Percentiles rank a stretch among this genome's conserved stretches.
These are phyloP conservation scores for Sporobolomyces phaffii DNA, from an alignment of 768 basidiomycete genomes.

Conservation along the genomic window DNA sequence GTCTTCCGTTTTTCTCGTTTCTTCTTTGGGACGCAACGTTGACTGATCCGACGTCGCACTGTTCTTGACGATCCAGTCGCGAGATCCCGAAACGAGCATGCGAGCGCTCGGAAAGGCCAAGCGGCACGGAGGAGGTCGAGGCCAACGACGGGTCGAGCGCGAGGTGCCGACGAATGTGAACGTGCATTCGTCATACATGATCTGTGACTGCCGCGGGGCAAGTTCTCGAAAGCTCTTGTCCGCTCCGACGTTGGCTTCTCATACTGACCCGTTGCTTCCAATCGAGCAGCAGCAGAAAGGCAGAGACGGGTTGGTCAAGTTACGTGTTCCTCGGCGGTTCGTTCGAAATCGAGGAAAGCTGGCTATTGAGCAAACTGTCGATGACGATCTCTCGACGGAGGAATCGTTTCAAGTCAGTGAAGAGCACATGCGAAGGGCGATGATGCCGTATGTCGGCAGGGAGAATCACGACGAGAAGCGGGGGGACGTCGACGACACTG, in stretches of 20 bases:
- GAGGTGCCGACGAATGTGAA: neutral
- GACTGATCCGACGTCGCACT: too few species aligned
- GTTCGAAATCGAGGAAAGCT: neutral
- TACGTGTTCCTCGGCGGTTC: neutral
- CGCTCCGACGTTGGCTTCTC: neutral
- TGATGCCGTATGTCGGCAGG: slow-evolving; percentile 3
- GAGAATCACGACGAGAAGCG: neutral
- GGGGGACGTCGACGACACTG: neutral
- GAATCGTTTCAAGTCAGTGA: neutral
- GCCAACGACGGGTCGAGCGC: neutral
- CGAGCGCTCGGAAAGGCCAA: neutral
- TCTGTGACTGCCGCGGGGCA: slow-evolving; percentile 8
- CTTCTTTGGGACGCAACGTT: too few species aligned
- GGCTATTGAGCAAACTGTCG: neutral
- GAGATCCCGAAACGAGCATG: neutral
- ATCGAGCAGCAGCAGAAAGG: neutral
- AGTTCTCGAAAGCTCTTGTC: neutral
- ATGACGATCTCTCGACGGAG: neutral
- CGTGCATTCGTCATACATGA: slow-evolving; percentile 3
- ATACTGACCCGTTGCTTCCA: too few species aligned
- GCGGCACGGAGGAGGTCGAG: neutral
- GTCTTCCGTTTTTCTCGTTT: too few species aligned
- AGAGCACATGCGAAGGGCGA: neutral
- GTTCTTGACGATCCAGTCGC: too few species aligned
- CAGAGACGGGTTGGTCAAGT: neutral